Percentiles rank a stretch among this genome's conserved stretches.
Evolutionary conservation across 805 yeast genomes (phyloP).

Genomic region (Candida pini): DNA sequence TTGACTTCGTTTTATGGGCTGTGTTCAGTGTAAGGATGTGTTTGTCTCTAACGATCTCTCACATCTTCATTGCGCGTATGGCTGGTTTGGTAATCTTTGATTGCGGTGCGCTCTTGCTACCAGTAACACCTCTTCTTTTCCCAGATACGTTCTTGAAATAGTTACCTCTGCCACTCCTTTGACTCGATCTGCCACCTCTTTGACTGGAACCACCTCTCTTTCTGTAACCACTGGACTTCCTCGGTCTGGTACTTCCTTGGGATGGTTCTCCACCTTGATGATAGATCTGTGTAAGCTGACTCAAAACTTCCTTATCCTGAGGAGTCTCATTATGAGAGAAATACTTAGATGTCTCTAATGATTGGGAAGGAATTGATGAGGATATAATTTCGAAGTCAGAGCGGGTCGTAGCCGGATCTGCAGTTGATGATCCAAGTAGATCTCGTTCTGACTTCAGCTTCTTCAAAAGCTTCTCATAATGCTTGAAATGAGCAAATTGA

Average conservation of each 20-base stretch:
- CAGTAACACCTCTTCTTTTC: slow-evolving; percentile 3
- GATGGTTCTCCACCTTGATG: slow-evolving; percentile 1
- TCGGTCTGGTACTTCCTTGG: neutral
- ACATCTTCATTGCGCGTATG: too few relatives aligned
- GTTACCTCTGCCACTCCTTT: neutral
- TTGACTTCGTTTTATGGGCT: too few relatives aligned
- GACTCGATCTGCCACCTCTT: slow-evolving; percentile 8
- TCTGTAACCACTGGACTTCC: slow-evolving; percentile 3
- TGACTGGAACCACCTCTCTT: slow-evolving; percentile 9
- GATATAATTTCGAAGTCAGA: slow-evolving; percentile 12
- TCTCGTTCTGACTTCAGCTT: slow-evolving; percentile 17
- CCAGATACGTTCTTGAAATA: too few relatives aligned
- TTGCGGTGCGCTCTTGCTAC: slow-evolving; percentile 2
- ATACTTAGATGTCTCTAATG: slow-evolving; percentile 8
- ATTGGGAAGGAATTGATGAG: slow-evolving; percentile 15
- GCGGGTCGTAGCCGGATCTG: slow-evolving; percentile 2
- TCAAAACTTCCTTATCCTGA: slow-evolving; percentile 9
- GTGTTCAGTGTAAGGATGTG: too few relatives aligned
- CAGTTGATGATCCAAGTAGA: slow-evolving; percentile 4
- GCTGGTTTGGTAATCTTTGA: too few relatives aligned
- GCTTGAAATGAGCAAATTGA: slow-evolving; percentile 24
- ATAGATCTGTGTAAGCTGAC: slow-evolving; percentile 13
- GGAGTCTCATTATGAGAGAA: slow-evolving; percentile 1
- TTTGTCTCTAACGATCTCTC: too few relatives aligned
- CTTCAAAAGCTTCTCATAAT: slow-evolving; percentile 20